Base-by-base conservation (phyloP, 768 basidiomycete species). In the Hygrophorus russula region DNA sequence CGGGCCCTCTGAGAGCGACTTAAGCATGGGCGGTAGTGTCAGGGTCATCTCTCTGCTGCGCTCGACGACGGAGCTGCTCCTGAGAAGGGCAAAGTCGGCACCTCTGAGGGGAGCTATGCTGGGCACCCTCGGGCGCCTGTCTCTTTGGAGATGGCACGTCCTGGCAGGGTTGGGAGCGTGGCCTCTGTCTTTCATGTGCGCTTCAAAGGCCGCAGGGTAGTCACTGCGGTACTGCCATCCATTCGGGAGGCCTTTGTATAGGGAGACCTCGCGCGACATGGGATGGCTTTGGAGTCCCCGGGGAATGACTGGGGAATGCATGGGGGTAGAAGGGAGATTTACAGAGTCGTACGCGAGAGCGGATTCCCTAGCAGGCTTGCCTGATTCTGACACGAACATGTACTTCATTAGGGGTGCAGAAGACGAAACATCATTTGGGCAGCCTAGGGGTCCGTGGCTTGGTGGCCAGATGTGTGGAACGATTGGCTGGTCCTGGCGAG, bases 191-290 rank as follows among this genome's bases (percentile, higher is more conserved):
- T 57, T 56, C 49, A 61, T 53, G 44, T 63, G 64, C 30, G 64
- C 63, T 9, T 61, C 56, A 45, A 66, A 55, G 3, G 66, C 66
- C 34, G 59, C 54, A 18, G 57, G 52, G 38, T 64, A 67, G 46
- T 64, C 60, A 27, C 51, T 50, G 45, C 63, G 57, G 50, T 60
- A 68, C 44, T 70, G 70, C 70, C 69, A 71, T 18, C 69, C 70
- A 42, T 68, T 67, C 2, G 69, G 70, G 28, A 70, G 59, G 13
- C 70, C 69, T 41, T 63, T 60, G 53, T 65, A 70, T 5, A 73
- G 56, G 20, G 70, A 68, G 20, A 70, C 68, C 48, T 71, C 69
- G 20, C 69, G 67, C 47, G 61, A 55, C 69, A 73, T 69, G 13
- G 65, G 57, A 18, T 50, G 53, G 41, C 56, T 53, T 9, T 51